Evolutionary conservation across 2,329 filamentous ascomycete species (phyloP).

Genomic region (Hymenoscyphus salicellus): DNA sequence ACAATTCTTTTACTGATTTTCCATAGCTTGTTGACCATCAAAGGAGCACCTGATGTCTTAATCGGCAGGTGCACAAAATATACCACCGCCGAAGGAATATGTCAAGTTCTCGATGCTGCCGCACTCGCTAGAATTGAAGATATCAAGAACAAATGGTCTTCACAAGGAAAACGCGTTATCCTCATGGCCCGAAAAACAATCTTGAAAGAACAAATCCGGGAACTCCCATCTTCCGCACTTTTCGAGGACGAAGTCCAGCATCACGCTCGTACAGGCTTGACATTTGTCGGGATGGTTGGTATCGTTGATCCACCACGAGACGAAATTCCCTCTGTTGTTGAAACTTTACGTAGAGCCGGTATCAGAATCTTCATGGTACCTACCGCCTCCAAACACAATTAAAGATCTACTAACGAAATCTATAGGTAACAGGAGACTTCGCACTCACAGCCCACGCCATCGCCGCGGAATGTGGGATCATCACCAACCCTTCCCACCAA

Average conservation of each 20-base stretch:
- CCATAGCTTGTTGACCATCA: slow-evolving; percentile 61
- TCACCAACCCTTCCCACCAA: slow-evolving; percentile 49
- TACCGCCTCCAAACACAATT: background rate
- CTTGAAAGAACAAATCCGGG: slow-evolving; percentile 40
- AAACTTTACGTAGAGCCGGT: slow-evolving; percentile 65
- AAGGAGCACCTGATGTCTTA: slow-evolving; percentile 74
- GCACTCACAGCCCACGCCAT: slow-evolving; percentile 72
- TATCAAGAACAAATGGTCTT: slow-evolving; percentile 67
- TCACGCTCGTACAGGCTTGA: slow-evolving; percentile 48
- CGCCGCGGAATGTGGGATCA: slow-evolving; percentile 68
- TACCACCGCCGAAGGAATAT: slow-evolving; percentile 53
- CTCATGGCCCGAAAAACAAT: slow-evolving; percentile 62
- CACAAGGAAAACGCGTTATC: slow-evolving; percentile 65
- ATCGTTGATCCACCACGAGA: slow-evolving; percentile 59
- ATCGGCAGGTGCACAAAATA: slow-evolving; percentile 60
- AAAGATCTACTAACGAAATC: background rate
- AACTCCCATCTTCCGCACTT: slow-evolving; percentile 44
- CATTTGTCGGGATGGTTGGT: slow-evolving; percentile 54
- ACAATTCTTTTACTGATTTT: slow-evolving; percentile 15
- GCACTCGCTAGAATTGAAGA: slow-evolving; percentile 49
- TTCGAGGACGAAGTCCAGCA: slow-evolving; percentile 58
- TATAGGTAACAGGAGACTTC: slow-evolving; percentile 71
- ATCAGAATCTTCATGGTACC: slow-evolving; percentile 74
- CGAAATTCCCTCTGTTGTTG: slow-evolving; percentile 57
- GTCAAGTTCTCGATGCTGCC: slow-evolving; percentile 47